Evolutionary conservation across 768 basidiomycete genomes (phyloP).

Genomic region (Amanita pseudoporphyria): DNA sequence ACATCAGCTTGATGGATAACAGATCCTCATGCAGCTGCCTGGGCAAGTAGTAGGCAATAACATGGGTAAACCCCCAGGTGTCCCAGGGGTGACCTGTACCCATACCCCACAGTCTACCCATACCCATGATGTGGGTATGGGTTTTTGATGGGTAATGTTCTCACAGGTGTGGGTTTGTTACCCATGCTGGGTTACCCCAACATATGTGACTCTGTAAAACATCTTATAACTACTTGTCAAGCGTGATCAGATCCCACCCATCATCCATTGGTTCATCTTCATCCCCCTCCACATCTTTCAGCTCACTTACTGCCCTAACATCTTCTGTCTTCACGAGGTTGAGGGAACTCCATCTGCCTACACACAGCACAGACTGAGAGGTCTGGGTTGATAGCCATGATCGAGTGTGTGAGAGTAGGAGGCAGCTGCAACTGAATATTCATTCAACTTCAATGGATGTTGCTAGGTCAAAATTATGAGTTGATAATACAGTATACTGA

Average conservation of each 20-base stretch:
- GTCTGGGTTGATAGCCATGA: constrained; percentile 18
- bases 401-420: constrained; percentile 18
- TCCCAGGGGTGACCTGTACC: too few relatives aligned
- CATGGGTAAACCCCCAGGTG: too few relatives aligned
- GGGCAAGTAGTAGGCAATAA: too few relatives aligned
- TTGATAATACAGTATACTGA: not conserved
- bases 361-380: constrained; percentile 25
- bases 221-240: not conserved
- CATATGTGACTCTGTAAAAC: too few relatives aligned
- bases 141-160: too few relatives aligned
- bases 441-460: constrained; percentile 23
- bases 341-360: constrained; percentile 26
- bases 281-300: not conserved
- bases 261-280: not conserved
- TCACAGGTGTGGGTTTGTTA: too few relatives aligned
- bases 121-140: not conserved
- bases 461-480: constrained; percentile 13
- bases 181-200: not conserved
- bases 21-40: too few relatives aligned
- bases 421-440: constrained; percentile 19
- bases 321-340: constrained; percentile 17
- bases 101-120: not conserved
- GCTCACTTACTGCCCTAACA: constrained; percentile 7
- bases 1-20: too few relatives aligned
- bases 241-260: not conserved